Evolutionary conservation across 805 yeast species (phyloP).

Genomic region (Pichia rugopelliculosa): DNA sequence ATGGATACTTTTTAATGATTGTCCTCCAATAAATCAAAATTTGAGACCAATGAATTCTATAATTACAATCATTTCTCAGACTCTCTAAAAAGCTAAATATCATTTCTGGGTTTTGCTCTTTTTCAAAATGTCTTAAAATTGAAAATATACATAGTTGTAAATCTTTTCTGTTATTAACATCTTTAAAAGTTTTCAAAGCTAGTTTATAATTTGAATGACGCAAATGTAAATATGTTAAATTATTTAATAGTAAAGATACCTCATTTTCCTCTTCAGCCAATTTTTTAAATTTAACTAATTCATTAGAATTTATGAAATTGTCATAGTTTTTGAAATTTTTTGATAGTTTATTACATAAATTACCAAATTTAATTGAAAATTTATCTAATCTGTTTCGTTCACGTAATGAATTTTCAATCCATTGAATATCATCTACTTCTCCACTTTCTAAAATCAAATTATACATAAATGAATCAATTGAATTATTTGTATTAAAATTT

Average conservation of each 20-base stretch:
- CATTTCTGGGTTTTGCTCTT: slow-evolving; percentile 16
- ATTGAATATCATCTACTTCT: slow-evolving; percentile 16
- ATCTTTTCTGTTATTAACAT: slow-evolving; percentile 4
- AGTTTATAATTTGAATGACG: slow-evolving; percentile 12
- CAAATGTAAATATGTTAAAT: slow-evolving; percentile 16
- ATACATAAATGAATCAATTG: slow-evolving; percentile 21
- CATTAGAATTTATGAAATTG: slow-evolving; percentile 11
- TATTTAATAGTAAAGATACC: slow-evolving; percentile 8
- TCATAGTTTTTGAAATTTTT: slow-evolving; percentile 7
- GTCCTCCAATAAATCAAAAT: slow-evolving; percentile 18
- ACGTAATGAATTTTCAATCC: slow-evolving; percentile 15
- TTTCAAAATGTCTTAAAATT: slow-evolving; percentile 15
- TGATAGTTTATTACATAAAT: slow-evolving; percentile 12
- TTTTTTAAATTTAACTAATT: slow-evolving; percentile 10
- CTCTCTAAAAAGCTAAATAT: slow-evolving; percentile 17
- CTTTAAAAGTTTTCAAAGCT: slow-evolving; percentile 6
- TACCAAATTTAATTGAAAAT: slow-evolving; percentile 13
- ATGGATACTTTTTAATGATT: slow-evolving; percentile 17
- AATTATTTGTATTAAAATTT: slow-evolving; percentile 11
- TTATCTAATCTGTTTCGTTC: slow-evolving; percentile 10
- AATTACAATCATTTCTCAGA: slow-evolving; percentile 22
- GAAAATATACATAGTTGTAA: slow-evolving; percentile 10
- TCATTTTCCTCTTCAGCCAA: slow-evolving; percentile 9
- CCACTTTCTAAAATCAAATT: slow-evolving; percentile 16
- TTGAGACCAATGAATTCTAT: slow-evolving; percentile 15